Evolutionary conservation across 805 yeast species (phyloP).

Genomic region (Metschnikowia gelsemii): DNA sequence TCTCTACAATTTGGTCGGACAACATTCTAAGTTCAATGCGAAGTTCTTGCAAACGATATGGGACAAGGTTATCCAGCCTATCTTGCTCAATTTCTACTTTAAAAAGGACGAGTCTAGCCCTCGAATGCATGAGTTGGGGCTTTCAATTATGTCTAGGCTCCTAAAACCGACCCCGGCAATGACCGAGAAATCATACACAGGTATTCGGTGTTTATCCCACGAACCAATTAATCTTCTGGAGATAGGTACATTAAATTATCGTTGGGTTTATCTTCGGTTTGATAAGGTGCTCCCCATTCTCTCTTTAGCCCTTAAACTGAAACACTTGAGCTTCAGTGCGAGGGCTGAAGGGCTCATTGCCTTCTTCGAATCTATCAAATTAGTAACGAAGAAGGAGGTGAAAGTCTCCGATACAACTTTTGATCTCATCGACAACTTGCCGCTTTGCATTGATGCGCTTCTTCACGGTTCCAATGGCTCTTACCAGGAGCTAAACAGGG

Average conservation of each 20-base stretch:
- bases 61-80: slow-evolving; percentile 38
- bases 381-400: slow-evolving; percentile 31
- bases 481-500: slow-evolving; percentile 24
- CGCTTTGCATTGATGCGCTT: slow-evolving; percentile 25
- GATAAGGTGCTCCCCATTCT: slow-evolving; percentile 32
- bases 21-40: slow-evolving; percentile 18
- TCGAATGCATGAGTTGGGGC: slow-evolving; percentile 32
- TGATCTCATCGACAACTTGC: slow-evolving; percentile 35
- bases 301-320: slow-evolving; percentile 26
- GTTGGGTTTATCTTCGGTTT: slow-evolving; percentile 36
- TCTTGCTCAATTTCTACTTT: slow-evolving; percentile 35
- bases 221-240: slow-evolving; percentile 33
- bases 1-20: slow-evolving; percentile 28
- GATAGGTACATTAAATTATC: slow-evolving; percentile 30
- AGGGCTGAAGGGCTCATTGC: slow-evolving; percentile 26
- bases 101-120: slow-evolving; percentile 24
- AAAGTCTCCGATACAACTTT: slow-evolving; percentile 29
- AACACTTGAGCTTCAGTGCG: slow-evolving; percentile 23
- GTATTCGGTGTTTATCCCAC: slow-evolving; percentile 33
- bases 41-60: slow-evolving; percentile 35
- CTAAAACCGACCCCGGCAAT: slow-evolving; percentile 23
- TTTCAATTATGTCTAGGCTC: slow-evolving; percentile 26
- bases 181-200: slow-evolving; percentile 25
- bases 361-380: slow-evolving; percentile 29
- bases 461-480: slow-evolving; percentile 20